Evolutionary conservation across 1,284 basidiomycete genomes (phyloP).

Genomic region (Singerocomus rubriflavus): DNA sequence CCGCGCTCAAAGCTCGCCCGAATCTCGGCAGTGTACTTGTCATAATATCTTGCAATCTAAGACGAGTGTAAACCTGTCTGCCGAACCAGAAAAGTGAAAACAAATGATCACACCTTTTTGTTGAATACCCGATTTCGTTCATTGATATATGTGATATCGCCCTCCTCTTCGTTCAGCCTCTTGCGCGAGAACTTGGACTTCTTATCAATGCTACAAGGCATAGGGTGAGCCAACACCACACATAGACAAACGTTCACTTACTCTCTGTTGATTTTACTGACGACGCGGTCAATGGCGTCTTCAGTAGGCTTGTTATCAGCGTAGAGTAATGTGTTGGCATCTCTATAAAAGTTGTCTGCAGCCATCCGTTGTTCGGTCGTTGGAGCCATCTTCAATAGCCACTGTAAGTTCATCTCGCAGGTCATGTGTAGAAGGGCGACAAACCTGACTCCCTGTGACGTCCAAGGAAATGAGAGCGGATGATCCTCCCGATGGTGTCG

Average conservation of each 20-base stretch:
- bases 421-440: conserved; percentile 27
- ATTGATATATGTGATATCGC: conserved; percentile 99
- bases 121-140: conserved; percentile 98
- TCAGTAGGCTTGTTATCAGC: conserved; percentile 93
- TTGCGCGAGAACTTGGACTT: conserved; percentile 86
- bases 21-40: conserved; percentile 96
- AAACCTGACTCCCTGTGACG: conserved; percentile 41
- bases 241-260: conserved; percentile 43
- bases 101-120: conserved; percentile 73
- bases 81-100: not conserved
- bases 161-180: conserved; percentile 86
- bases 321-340: conserved; percentile 87
- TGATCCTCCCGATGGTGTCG: conserved; percentile 30
- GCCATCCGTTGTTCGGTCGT: conserved; percentile 62
- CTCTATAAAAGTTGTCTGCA: conserved; percentile 81
- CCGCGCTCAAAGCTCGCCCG: conserved; percentile 94
- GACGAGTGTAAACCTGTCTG: not conserved
- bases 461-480: conserved; percentile 50
- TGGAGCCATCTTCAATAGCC: conserved; percentile 42
- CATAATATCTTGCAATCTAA: conserved; percentile 91
- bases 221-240: conserved; percentile 4
- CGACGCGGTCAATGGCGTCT: conserved; percentile 91
- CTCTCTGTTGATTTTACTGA: conserved; percentile 93
- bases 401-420: conserved; percentile 3
- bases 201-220: conserved; percentile 68